Percentiles rank a stretch among this genome's conserved stretches.
phyloP scores from a whole-genome alignment of 2,329 filamentous ascomycete species.

The Pestalotiopsis sp. region DNA sequence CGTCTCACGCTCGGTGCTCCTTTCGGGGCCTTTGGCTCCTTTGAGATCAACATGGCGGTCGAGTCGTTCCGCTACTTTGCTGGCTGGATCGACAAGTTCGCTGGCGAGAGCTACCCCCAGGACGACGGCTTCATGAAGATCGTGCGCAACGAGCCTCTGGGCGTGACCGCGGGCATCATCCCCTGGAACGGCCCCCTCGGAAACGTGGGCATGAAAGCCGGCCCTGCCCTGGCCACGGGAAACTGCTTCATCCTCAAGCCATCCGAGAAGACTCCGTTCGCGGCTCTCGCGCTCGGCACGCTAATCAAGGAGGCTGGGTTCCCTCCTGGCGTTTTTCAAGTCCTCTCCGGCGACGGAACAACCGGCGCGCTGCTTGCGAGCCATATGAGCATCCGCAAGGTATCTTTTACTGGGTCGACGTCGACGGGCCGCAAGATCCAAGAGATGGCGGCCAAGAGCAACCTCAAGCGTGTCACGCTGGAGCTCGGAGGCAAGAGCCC shows the following conservation, averaged over 20 bases:
- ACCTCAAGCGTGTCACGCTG: slow-evolving; percentile 73
- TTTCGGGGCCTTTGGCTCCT: slow-evolving; percentile 4
- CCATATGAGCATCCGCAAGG: slow-evolving; percentile 53
- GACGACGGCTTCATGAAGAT: slow-evolving; percentile 30
- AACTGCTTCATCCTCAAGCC: slow-evolving; percentile 43
- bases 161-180: slow-evolving; percentile 29
- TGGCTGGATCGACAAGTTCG: slow-evolving; percentile 37
- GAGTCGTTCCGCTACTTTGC: slow-evolving; percentile 17
- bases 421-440: slow-evolving; percentile 68
- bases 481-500: slow-evolving; percentile 73
- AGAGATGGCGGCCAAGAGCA: slow-evolving; percentile 60
- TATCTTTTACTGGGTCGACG: slow-evolving; percentile 75
- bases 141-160: slow-evolving; percentile 2
- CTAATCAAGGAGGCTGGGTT: slow-evolving; percentile 40
- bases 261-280: slow-evolving; percentile 40
- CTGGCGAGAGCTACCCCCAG: slow-evolving; percentile 36
- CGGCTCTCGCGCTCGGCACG: slow-evolving; percentile 28
- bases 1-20: slow-evolving; percentile 45
- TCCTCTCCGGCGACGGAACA: slow-evolving; percentile 43
- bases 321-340: slow-evolving; percentile 40
- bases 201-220: slow-evolving; percentile 40
- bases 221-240: slow-evolving; percentile 38
- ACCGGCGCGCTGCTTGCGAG: slow-evolving; percentile 28
- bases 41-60: slow-evolving; percentile 24
- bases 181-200: slow-evolving; percentile 44